A percentile compares a stretch with the other conserved stretches of the same genome.
Evolutionary conservation across 768 basidiomycete species (phyloP).

Genomic region (Rhodotorula taiwanensis): DNA sequence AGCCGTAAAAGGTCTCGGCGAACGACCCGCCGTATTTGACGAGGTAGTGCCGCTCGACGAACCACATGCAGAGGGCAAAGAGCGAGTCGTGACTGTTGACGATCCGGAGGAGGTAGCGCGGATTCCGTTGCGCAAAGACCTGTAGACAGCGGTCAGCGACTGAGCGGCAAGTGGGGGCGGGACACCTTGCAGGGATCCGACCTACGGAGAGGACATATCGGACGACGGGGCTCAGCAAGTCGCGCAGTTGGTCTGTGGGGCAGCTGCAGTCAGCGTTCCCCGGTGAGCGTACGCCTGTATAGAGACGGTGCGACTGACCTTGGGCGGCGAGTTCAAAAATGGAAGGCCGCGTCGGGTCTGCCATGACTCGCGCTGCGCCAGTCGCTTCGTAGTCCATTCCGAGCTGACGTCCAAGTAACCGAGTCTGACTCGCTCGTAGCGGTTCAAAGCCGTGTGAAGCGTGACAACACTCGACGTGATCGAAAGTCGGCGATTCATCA

Average conservation of each 20-base stretch:
- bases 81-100: constrained; percentile 96
- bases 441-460: no score
- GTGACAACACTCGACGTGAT: no score
- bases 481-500: no score
- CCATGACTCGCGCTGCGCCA: not conserved
- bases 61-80: constrained; percentile 77
- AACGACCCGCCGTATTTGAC: constrained; percentile 77
- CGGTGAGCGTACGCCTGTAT: not conserved
- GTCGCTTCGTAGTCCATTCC: no score
- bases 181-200: not conserved
- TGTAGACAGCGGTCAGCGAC: constrained; percentile 45
- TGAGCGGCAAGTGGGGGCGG: not conserved
- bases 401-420: no score
- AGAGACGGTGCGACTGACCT: constrained; percentile 8
- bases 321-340: constrained; percentile 35
- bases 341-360: constrained; percentile 14
- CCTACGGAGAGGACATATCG: constrained; percentile 36
- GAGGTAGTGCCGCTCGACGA: constrained; percentile 86
- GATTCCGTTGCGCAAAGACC: constrained; percentile 86
- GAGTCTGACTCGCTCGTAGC: no score
- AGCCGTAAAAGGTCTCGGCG: constrained; percentile 89
- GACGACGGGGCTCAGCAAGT: constrained; percentile 32
- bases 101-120: constrained; percentile 79
- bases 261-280: no score
- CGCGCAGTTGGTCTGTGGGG: constrained; percentile 30